Base-by-base conservation (phyloP, 192 early-diverging fungal species). In the Podila verticillata region DNA sequence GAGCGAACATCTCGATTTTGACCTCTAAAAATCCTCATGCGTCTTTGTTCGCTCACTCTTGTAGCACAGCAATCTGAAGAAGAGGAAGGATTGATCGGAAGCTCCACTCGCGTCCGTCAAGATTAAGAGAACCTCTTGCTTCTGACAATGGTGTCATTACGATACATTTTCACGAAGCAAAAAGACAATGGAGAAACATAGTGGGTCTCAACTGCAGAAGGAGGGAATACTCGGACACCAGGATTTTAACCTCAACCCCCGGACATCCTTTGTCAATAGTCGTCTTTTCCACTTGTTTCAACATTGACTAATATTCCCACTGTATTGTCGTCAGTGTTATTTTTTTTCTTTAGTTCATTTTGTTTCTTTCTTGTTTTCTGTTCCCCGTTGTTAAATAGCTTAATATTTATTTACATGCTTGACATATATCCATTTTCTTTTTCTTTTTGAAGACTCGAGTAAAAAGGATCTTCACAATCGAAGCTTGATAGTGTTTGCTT, bases 61-160 rank as follows among this genome's bases (percentile, higher is more conserved):
- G 65, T 72, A 80, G 77, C 77, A 59, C 77, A 80, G 77, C 77
- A 72, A 80, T 72, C 77, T 80, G 77, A 80, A 65, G 77, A 80
- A 65, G 77, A 80, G 61, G 77, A 80, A 36, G 77, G 77, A 68
- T 56, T 80, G 36, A 80, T 80, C 48, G 77, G 68, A 61, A 61
- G 31, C 63, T 26, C 77, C 12, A 36, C 32, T 49, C 77, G 77
- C 51, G 68, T 63, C 70, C 51, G 66, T 57, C 69, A 72, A 65
- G 77, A 80, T 61, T 80, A 80, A 65, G 58, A 44, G 36, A 59
- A 22, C 12, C 31, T n/a, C n/a, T 13, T 31, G 19, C 20, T 60
- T 19, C 26, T 44, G 39, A 44, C 39, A 10, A 44, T 44, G 39
- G 39, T 44, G 7, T 44, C 39, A 15, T 44, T 44, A 15, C 39